Conservation (phyloP, 441 rosid genomes). For the Rhodomyrtus psidioides region DNA sequence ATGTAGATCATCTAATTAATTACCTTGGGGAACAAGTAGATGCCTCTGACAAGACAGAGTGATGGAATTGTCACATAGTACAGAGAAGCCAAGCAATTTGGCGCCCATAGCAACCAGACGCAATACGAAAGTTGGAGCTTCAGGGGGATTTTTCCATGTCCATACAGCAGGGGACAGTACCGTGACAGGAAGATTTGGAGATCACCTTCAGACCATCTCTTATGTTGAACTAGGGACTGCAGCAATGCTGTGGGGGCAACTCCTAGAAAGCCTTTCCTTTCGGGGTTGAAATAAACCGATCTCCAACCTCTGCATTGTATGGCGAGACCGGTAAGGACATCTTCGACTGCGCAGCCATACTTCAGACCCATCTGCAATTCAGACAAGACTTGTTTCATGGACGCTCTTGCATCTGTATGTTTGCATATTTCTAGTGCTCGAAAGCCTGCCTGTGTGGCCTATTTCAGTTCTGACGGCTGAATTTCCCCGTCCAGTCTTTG, state of each 20-base stretch:
- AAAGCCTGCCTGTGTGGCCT: neutral
- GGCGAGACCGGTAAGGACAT: conserved; percentile 9
- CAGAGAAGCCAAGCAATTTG: conserved; percentile 6
- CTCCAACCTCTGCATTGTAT: conserved; percentile 20
- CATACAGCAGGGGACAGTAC: conserved; percentile 17
- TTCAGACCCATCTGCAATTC: conserved; percentile 18
- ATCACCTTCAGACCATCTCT: conserved; percentile 18
- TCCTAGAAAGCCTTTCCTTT: conserved; percentile 12
- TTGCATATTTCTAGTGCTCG: neutral
- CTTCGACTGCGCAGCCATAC: conserved; percentile 16
- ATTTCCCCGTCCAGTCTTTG: neutral
- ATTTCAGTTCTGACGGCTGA: neutral
- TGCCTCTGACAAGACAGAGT: conserved; percentile 10
- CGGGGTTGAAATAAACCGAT: conserved; percentile 8
- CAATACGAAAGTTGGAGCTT: conserved; percentile 11
- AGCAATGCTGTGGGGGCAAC: conserved; percentile 13
- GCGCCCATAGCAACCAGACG: conserved; percentile 11
- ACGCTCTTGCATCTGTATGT: neutral
- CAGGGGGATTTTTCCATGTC: conserved; percentile 7
- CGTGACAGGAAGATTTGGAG: conserved; percentile 18
- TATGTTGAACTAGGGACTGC: conserved; percentile 9
- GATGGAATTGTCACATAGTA: conserved; percentile 19
- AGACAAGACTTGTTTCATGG: neutral
- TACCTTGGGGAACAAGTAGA: conserved; percentile 23
- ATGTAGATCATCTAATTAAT: neutral